These are phyloP conservation scores for Phytophthora pinifolia DNA, from an alignment of 352 stramenopile genomes.

Conservation along the genomic window DNA sequence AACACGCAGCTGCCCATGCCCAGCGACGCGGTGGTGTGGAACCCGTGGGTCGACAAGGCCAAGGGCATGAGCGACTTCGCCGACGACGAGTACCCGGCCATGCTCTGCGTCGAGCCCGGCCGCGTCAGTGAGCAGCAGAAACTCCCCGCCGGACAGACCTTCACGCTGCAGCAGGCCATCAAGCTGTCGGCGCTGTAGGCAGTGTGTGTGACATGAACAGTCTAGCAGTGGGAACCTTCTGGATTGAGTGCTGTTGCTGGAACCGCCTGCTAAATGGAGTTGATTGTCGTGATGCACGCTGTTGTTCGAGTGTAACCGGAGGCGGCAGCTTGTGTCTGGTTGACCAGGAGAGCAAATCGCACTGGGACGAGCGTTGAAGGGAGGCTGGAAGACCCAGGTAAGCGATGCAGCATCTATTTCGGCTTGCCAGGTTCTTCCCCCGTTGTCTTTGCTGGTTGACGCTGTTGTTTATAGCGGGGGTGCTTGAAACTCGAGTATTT, in stretches of 20 bases:
- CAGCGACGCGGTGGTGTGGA: constrained; percentile 93
- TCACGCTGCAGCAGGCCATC: constrained; percentile 70
- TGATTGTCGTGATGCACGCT: constrained; percentile 13
- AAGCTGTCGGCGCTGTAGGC: constrained; percentile 53
- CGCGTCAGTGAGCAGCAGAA: constrained; percentile 71
- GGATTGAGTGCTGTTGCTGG: not conserved
- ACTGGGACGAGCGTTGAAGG: too few relatives aligned
- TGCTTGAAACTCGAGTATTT: constrained; percentile 13
- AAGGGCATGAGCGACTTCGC: constrained; percentile 94
- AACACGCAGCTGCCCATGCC: constrained; percentile 30
- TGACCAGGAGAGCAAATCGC: too few relatives aligned
- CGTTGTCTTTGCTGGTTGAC: not conserved
- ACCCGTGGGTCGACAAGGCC: constrained; percentile 93
- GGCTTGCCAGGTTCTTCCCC: constrained; percentile 4
- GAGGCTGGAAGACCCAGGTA: too few relatives aligned
- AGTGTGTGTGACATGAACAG: not conserved
- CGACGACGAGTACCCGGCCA: constrained; percentile 93
- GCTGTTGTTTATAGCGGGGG: constrained; percentile 22
- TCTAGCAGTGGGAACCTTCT: not conserved
- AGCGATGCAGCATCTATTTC: constrained; percentile 13
- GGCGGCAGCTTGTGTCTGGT: too few relatives aligned
- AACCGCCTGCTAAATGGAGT: constrained; percentile 19
- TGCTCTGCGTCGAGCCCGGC: constrained; percentile 96
- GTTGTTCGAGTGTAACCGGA: constrained; percentile 5
- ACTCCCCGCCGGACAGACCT: constrained; percentile 53